Base-by-base conservation (phyloP, 305 asterid species). In the Lippia alba region DNA sequence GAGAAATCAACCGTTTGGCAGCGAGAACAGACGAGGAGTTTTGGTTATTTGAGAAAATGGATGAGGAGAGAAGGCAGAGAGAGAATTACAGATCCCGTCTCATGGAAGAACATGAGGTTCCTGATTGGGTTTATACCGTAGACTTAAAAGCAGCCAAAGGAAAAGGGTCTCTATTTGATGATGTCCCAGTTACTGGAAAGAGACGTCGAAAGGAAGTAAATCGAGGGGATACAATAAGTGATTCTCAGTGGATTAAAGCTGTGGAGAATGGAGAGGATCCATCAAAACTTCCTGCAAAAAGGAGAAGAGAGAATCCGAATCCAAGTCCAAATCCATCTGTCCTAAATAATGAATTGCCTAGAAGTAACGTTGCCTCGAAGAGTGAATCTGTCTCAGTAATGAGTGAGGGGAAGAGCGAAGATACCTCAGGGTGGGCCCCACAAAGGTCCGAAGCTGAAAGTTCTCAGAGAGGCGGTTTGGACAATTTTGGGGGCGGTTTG, bases 91-190 rank as follows among this genome's bases (percentile, higher is more conserved):
- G 92, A 69, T 78, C 95, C 39, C 97, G 99, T 66, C 96, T 95
- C 55, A 89, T 95, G 97, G 97, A 90, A 81, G 96, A 92, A n/a
- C 92, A 89, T 16, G 98, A 95, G 86, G 92, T 95, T 33, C 99
- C 99, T 14, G 98, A 90, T 53, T 94, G 99, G 99, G 99, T 84
- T 6, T 90, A 87, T 39, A 61, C 85, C 3, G 71, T 78, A 6
- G 97, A 92, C 1, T 60, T 84, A 16, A 84, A 80, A 10, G 84
- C 83, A 2, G 74, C 69, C n/a, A 85, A 82, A 67, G 82, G 82
- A 2, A 87, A 87, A 79, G 94, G 94, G 33, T 83, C 84, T 54
- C 69, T 81, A 15, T 64, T 74, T 46, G 86, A 73, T 4, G 87
- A 86, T 61, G 76, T 82, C 8, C 88, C 89, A 5, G 75, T 92